Evolutionary conservation across 2,329 filamentous ascomycete species (phyloP), one percentile per base, ranked within the genome.

Genomic region (Akanthomyces uredinophilus): DNA sequence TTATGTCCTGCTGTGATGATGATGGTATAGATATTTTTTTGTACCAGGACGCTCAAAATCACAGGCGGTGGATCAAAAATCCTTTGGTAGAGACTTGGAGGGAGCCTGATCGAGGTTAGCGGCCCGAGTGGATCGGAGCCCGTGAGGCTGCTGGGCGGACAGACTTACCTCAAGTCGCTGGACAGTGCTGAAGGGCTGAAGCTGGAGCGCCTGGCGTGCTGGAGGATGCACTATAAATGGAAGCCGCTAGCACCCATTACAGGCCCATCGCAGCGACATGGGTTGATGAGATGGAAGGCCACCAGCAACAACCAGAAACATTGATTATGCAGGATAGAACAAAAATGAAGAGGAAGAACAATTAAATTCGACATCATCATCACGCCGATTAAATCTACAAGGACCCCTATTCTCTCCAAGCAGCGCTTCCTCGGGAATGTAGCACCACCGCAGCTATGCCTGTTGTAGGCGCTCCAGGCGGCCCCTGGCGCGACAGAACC

Each of bases 401-500:
- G 13, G 4, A 10, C 37, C 37, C 2, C 13, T 39, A 39, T 39
- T 10, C 37, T 16, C 11, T 16, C 10, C 37, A 39, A 39, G 13
- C 37, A 39, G 37, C 37, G 16, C 37, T 16, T 5, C 13, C 37
- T 39, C 14, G 37, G 37, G 37, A 39, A 39, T 39, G 37, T 5
- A 39, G 13, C 16, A 16, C 14, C 37, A 39, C 13, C 2, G 37
- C 8, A 39, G 37, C 37, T 39, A 39, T 39, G 37, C 37, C 37
- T 16, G 37, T 35, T n/a, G 10, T 35, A 35, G 27, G 37, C 37
- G 35, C 49, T 35, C 29, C 27, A 37, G 51, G 51, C 51, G 20
- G 32, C 35, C 47, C 55, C 24, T 20, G 55, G 44, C 55, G 55
- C 55, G 55, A 59, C 55, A 16, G 46, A 59, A 50, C n/a, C 44